These are phyloP conservation scores for Acacia melanoxylon DNA, from an alignment of 306 rosid species.

Conservation along the genomic window DNA sequence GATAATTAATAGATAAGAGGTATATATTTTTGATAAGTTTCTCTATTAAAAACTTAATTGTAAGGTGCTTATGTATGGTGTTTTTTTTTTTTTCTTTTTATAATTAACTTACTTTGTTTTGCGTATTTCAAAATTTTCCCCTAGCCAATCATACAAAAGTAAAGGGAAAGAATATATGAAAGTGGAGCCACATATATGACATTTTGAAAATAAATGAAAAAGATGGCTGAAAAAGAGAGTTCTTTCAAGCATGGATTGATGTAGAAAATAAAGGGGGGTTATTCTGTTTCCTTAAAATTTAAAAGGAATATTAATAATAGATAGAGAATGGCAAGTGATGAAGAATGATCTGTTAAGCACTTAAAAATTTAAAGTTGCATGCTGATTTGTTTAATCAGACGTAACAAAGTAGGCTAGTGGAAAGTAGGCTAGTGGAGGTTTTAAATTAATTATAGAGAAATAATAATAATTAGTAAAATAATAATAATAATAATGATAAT, in stretches of 20 bases:
- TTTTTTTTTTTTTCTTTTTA: too few species aligned
- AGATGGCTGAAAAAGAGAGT: conserved; percentile 47
- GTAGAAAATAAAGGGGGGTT: conserved; percentile 29
- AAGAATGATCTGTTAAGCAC: conserved; percentile 59
- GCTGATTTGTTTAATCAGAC: conserved; percentile 31
- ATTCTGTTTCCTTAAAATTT: conserved; percentile 29
- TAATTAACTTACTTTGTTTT: not conserved
- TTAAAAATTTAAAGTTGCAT: conserved; percentile 32
- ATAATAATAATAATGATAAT: too few species aligned
- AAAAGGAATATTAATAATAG: not conserved
- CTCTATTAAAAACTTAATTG: not conserved
- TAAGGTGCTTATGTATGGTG: not conserved
- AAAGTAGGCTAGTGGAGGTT: too few species aligned
- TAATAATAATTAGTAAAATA: too few species aligned
- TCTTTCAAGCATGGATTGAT: conserved; percentile 76
- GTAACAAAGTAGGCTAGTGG: conserved; percentile 30
- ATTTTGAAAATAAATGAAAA: conserved; percentile 54
- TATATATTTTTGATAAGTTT: not conserved
- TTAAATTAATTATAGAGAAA: too few species aligned
- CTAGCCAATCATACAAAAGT: conserved; percentile 46
- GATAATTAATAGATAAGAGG: not conserved
- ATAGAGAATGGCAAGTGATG: conserved; percentile 24
- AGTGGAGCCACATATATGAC: conserved; percentile 36
- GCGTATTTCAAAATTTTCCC: not conserved
- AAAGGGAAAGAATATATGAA: conserved; percentile 54